These are phyloP conservation scores for Fagopyrum esculentum DNA, from an alignment of 148 eudicot genomes.

Conservation along the genomic window DNA sequence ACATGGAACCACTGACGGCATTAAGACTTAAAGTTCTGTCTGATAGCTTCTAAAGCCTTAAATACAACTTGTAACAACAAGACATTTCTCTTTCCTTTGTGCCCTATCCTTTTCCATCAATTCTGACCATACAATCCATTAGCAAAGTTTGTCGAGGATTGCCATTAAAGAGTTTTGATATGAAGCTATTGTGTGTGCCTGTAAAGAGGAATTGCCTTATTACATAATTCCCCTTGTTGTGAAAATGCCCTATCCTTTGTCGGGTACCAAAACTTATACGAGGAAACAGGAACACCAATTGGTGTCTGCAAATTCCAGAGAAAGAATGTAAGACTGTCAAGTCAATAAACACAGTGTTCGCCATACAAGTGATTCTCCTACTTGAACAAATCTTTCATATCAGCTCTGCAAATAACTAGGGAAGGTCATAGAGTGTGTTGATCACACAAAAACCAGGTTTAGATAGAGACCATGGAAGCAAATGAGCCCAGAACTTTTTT, in stretches of 20 bases:
- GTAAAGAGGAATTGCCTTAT: constrained; percentile 53
- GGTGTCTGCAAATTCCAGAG: constrained; percentile 59
- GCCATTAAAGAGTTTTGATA: not conserved
- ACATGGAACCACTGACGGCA: not conserved
- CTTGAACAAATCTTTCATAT: not conserved
- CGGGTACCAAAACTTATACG: constrained; percentile 81
- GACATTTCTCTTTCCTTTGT: too few relatives aligned
- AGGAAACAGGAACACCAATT: constrained; percentile 68
- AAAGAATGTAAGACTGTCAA: not conserved
- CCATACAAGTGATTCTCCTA: not conserved
- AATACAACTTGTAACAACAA: not conserved
- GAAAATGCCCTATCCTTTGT: constrained; percentile 60
- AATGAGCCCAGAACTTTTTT: too few relatives aligned
- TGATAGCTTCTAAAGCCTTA: not conserved
- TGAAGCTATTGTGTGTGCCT: not conserved
- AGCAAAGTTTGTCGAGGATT: not conserved
- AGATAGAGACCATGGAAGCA: not conserved
- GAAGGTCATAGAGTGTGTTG: not conserved
- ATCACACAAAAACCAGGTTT: not conserved
- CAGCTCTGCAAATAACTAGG: not conserved
- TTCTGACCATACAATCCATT: constrained; percentile 1
- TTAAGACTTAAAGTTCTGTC: not conserved
- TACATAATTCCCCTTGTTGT: constrained; percentile 87
- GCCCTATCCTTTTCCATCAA: too few relatives aligned
- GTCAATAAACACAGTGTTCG: not conserved